phyloP scores from a whole-genome alignment of 2,329 filamentous ascomycete genomes.

The Pseudogymnoascus destructans region DNA sequence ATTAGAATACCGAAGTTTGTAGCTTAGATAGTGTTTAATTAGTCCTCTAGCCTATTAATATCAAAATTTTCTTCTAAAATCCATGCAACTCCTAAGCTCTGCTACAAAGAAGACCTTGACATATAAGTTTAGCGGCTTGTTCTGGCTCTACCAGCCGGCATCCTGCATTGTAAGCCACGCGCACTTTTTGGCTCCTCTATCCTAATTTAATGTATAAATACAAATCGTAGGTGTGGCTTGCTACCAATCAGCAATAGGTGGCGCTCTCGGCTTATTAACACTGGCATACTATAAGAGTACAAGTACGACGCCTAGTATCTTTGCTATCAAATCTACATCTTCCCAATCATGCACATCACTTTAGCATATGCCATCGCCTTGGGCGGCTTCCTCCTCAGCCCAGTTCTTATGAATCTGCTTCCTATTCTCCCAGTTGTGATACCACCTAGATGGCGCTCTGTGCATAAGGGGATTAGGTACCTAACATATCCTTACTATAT shows the following conservation, averaged over 20 bases:
- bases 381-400: slow-evolving; percentile 12
- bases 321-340: background rate
- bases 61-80: background rate
- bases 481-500: slow-evolving; percentile 14
- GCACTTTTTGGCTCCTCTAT: background rate
- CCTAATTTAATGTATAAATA: background rate
- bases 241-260: background rate
- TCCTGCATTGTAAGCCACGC: background rate
- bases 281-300: background rate
- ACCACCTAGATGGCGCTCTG: slow-evolving; percentile 8
- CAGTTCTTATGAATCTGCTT: slow-evolving; percentile 11
- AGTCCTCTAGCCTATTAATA: slow-evolving; percentile 1
- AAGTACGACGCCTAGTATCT: background rate
- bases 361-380: slow-evolving; percentile 15
- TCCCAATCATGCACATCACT: slow-evolving; percentile 13
- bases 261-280: background rate
- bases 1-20: background rate
- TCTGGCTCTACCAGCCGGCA: background rate
- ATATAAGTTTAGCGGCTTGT: background rate
- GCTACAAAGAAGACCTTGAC: background rate
- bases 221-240: no score
- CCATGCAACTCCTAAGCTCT: no score
- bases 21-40: background rate
- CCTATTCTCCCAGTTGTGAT: slow-evolving; percentile 9
- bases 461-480: slow-evolving; percentile 11